Conservation (phyloP, 2,329 filamentous ascomycete species). For the Cordyceps militaris region DNA sequence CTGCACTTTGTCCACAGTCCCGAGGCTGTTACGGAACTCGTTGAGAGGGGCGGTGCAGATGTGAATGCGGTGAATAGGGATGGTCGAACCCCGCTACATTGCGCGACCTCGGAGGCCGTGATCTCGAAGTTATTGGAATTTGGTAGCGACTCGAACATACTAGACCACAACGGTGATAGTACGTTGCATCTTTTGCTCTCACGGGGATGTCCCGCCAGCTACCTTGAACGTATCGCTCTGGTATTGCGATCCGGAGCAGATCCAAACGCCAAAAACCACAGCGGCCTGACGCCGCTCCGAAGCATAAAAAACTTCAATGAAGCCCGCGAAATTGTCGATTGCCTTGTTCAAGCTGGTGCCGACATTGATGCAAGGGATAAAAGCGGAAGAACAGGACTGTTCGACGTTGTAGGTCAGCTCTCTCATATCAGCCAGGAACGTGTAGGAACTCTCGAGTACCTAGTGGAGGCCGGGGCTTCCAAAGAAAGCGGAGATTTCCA, state of each 20-base stretch:
- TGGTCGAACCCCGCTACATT: neutral
- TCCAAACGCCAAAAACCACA: constrained; percentile 1
- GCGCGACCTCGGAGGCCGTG: neutral
- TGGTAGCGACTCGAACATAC: neutral
- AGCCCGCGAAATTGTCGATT: neutral
- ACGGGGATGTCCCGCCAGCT: too few relatives aligned
- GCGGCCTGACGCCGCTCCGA: neutral
- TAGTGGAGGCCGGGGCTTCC: neutral
- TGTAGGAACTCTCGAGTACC: neutral
- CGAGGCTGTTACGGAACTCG: neutral
- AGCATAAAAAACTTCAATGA: neutral
- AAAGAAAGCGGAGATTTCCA: neutral
- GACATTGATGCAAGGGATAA: neutral
- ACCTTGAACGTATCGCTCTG: neutral
- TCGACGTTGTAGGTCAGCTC: neutral
- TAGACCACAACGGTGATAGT: neutral
- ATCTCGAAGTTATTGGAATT: neutral
- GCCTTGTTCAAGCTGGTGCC: constrained; percentile 1
- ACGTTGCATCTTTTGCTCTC: neutral
- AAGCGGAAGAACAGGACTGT: neutral
- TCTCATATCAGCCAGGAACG: neutral
- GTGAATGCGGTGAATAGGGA: neutral
- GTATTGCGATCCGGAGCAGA: neutral
- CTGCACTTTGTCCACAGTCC: neutral
- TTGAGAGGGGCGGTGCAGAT: neutral